Base-by-base conservation (phyloP, 2,329 filamentous ascomycete genomes). In the Sporothrix globosa region DNA sequence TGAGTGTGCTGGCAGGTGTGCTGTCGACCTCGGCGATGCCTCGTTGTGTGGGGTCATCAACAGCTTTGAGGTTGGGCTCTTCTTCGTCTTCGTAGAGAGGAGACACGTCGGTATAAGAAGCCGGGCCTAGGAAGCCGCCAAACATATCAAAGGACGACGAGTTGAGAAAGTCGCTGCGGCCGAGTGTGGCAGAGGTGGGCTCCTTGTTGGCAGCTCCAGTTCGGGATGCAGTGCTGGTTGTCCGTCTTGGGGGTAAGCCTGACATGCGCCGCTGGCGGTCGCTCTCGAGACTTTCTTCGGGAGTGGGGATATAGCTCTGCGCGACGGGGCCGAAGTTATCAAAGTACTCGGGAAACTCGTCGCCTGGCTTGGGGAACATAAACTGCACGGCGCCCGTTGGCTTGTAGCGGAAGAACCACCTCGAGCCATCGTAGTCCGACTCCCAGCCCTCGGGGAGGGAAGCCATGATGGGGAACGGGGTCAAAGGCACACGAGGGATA, bases 371-470 rank as follows among this genome's bases (percentile, higher is more conserved):
- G 6, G 86, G 86, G 73, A 88, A 88, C 71, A 84, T 83, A 75
- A 83, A 88, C 76, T 88, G 86, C 19, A 83, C 78, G 48, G 83
- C 79, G 11, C 86, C 86, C 10, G 83, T 87, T 30, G 86, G 79
- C 73, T 81, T 84, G 79, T 86, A 87, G 67, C 82, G 82, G 76
- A 86, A 88, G 77, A 87, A 84, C 86, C 86, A 88, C 34, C 86
- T 83, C 17, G 72, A 74, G 68, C 86, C 86, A 73, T 88, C 86
- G 74, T 88, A 87, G 76, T 88, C 86, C 75, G 79, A 82, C 70
- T 87, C 84, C 86, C 86, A 88, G 69, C 84, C 84, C 9, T 81
- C 79, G 2, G 85, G 85, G 44, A 88, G 82, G 65, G 77, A 79
- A 4, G 80, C 72, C 82, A 84, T 82, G 56, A 34, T 52, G n/a